phyloP scores from a whole-genome alignment of 2,329 filamentous ascomycete genomes.

The Penicillium oxalicum region DNA sequence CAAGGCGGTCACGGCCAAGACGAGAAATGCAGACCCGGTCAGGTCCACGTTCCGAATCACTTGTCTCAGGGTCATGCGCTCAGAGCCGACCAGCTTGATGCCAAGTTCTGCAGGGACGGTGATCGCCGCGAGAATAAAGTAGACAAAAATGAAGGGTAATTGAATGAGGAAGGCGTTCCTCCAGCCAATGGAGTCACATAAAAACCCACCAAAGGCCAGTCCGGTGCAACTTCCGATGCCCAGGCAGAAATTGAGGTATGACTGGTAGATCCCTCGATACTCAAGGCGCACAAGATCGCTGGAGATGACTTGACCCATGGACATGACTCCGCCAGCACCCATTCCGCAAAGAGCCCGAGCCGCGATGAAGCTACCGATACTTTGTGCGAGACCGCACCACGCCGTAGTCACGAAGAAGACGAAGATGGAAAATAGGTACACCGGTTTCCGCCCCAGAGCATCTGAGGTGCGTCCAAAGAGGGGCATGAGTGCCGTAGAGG shows the following conservation, averaged over 20 bases:
- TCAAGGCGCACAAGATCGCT: conserved; percentile 71
- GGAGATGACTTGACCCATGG: conserved; percentile 55
- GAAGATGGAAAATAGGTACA: conserved; percentile 58
- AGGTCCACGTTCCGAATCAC: conserved; percentile 47
- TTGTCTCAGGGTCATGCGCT: conserved; percentile 37
- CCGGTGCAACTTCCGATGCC: conserved; percentile 36
- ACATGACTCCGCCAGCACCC: conserved; percentile 65
- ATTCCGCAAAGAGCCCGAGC: conserved; percentile 66
- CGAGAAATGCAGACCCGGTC: conserved; percentile 44
- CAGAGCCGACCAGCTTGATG: conserved; percentile 38
- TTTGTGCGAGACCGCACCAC: conserved; percentile 65
- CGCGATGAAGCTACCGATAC: conserved; percentile 64
- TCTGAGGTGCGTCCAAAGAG: conserved; percentile 69
- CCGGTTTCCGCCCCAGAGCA: conserved; percentile 61
- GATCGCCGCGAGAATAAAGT: conserved; percentile 39
- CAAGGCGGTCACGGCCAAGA: conserved; percentile 43
- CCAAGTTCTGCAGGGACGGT: conserved; percentile 44
- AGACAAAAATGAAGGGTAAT: conserved; percentile 44
- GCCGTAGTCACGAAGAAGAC: conserved; percentile 61
- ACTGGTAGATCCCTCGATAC: conserved; percentile 44
- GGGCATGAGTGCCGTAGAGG: conserved; percentile 69
- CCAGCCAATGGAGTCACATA: conserved; percentile 39
- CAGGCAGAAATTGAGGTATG: conserved; percentile 36
- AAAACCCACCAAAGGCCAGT: conserved; percentile 34
- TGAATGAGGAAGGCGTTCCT: conserved; percentile 45